Evolutionary conservation across 2,329 filamentous ascomycete species (phyloP).

Genomic region (Raffaelea ambrosiae): DNA sequence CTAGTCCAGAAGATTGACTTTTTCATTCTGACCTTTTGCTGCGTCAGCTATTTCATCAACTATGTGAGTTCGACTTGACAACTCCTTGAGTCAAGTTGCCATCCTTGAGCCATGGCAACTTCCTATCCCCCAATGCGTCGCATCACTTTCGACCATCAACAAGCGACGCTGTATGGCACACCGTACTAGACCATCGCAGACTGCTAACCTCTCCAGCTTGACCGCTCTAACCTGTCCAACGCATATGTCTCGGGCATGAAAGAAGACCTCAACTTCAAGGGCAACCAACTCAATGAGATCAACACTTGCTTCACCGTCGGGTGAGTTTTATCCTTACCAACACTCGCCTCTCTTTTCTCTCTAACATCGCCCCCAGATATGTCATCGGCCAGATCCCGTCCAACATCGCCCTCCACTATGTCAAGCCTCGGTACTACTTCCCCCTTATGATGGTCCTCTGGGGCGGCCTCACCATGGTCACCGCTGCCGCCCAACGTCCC

Average conservation of each 20-base stretch:
- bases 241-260: slow-evolving; percentile 45
- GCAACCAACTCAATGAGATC: slow-evolving; percentile 43
- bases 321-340: no score
- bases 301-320: slow-evolving; percentile 41
- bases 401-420: slow-evolving; percentile 53
- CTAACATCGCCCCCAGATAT: slow-evolving; percentile 18
- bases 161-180: no score
- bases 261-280: slow-evolving; percentile 29
- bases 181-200: no score
- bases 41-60: slow-evolving; percentile 47
- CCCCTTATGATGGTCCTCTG: slow-evolving; percentile 56
- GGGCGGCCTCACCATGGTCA: slow-evolving; percentile 56
- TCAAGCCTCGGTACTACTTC: slow-evolving; percentile 56
- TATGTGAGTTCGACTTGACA: slow-evolving; percentile 29
- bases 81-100: background rate
- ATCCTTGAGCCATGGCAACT: background rate
- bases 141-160: no score
- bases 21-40: slow-evolving; percentile 57
- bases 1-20: slow-evolving; percentile 34
- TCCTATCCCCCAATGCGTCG: background rate
- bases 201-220: slow-evolving; percentile 24
- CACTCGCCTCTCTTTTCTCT: background rate
- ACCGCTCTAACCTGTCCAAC: slow-evolving; percentile 43
- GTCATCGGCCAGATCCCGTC: slow-evolving; percentile 52
- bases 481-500: slow-evolving; percentile 41